phyloP scores from a whole-genome alignment of 2,329 filamentous ascomycete species.

The Zymoseptoria pseudotritici region DNA sequence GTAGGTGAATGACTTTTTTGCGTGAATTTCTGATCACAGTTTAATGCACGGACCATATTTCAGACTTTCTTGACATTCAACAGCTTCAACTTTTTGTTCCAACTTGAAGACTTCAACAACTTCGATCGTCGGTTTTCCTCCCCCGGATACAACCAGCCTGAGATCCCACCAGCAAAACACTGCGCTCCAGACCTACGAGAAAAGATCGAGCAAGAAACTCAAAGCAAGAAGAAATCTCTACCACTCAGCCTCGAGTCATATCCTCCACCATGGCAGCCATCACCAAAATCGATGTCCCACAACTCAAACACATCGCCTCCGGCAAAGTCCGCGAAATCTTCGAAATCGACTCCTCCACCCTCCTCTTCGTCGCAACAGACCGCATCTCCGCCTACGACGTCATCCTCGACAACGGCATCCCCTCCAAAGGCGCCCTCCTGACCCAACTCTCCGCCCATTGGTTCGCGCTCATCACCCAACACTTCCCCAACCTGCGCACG shows the following conservation, averaged over 20 bases:
- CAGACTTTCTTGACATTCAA: background rate
- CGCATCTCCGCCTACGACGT: constrained; percentile 95
- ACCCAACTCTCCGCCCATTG: constrained; percentile 62
- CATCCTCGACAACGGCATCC: constrained; percentile 70
- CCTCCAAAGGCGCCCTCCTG: constrained; percentile 59
- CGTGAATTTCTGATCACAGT: background rate
- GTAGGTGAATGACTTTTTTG: background rate
- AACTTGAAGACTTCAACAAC: background rate
- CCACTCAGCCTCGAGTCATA: background rate
- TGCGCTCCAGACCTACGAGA: background rate
- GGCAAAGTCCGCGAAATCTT: constrained; percentile 81
- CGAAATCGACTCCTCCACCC: constrained; percentile 58
- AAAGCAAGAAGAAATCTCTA: background rate
- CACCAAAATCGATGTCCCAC: constrained; percentile 21
- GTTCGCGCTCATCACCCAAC: constrained; percentile 54
- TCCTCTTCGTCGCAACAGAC: constrained; percentile 81
- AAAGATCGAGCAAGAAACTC: background rate
- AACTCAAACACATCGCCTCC: constrained; percentile 45
- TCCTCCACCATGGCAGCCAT: constrained; percentile 3
- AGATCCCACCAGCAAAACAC: no score
- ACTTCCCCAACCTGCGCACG: constrained; percentile 52
- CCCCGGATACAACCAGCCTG: no score
- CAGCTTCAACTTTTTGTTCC: background rate
- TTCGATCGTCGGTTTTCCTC: no score
- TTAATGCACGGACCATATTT: background rate